A percentile compares a stretch with the other conserved stretches of the same genome.
These are phyloP conservation scores for Xerocomus spinulosus DNA, from an alignment of 768 basidiomycete genomes.

Conservation along the genomic window DNA sequence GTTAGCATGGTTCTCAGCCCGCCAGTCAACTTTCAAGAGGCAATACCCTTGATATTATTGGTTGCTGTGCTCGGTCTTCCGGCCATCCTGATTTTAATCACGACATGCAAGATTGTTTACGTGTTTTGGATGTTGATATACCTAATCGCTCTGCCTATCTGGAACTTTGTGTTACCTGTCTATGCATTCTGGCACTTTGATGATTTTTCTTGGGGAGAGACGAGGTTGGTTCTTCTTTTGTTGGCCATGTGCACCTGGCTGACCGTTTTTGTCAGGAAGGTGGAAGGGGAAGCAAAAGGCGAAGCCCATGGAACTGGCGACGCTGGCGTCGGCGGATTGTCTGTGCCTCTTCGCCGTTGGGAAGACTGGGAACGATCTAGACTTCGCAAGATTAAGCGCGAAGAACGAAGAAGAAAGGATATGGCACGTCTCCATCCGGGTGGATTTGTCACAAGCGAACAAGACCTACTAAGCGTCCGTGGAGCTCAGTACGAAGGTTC, in stretches of 20 bases:
- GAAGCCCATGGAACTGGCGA: conserved; percentile 72
- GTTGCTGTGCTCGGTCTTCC: conserved; percentile 91
- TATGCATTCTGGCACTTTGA: conserved; percentile 99
- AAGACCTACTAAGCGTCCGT: conserved; percentile 57
- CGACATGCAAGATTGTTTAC: conserved; percentile 92
- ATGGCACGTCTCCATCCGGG: conserved; percentile 74
- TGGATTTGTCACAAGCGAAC: conserved; percentile 59
- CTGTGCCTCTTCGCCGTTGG: conserved; percentile 94
- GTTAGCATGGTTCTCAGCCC: conserved; percentile 76
- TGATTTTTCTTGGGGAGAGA: conserved; percentile 99
- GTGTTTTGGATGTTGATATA: conserved; percentile 98
- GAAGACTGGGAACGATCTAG: conserved; percentile 99
- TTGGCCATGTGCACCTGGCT: conserved; percentile 1
- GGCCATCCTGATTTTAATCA: conserved; percentile 86
- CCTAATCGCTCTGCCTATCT: conserved; percentile 85
- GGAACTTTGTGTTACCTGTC: conserved; percentile 92
- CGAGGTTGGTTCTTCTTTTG: conserved; percentile 54
- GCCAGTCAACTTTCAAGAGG: conserved; percentile 81
- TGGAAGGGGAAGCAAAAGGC: conserved; percentile 83
- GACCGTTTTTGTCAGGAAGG: conserved; percentile 58
- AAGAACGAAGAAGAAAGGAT: conserved; percentile 75
- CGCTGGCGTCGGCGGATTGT: conserved; percentile 45
- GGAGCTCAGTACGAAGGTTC: conserved; percentile 74
- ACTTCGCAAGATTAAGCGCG: conserved; percentile 83
- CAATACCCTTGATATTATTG: conserved; percentile 89